phyloP scores from a whole-genome alignment of 176 grass and related monocot species.

The Bromus sterilis region DNA sequence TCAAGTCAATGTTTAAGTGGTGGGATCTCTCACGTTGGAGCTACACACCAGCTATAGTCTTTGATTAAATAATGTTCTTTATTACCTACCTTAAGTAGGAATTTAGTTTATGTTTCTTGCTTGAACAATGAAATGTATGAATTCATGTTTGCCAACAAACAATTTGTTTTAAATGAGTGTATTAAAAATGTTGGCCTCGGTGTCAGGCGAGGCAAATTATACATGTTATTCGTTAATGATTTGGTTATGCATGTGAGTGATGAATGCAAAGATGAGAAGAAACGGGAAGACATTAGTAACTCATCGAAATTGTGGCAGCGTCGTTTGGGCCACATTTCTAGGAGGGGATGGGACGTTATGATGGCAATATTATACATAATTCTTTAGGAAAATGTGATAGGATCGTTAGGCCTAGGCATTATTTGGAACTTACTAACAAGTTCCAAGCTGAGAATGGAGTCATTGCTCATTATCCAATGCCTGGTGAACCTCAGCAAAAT shows the following conservation, averaged over 20 bases:
- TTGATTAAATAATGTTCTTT: neutral
- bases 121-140: neutral
- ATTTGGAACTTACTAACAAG: neutral
- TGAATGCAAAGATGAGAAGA: neutral
- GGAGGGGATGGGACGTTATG: neutral
- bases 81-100: neutral
- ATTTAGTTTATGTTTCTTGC: neutral
- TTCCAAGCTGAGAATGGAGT: too few relatives aligned
- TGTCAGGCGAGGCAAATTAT: neutral
- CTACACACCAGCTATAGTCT: neutral
- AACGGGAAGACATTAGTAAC: neutral
- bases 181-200: neutral
- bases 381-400: neutral
- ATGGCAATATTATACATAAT: neutral
- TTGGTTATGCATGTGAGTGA: neutral
- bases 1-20: neutral
- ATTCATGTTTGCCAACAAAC: neutral
- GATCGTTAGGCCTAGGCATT: neutral
- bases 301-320: neutral
- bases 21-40: neutral
- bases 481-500: too few relatives aligned
- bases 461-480: too few relatives aligned
- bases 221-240: neutral
- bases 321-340: neutral
- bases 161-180: too few relatives aligned